Conservation (phyloP, 2,329 filamentous ascomycete genomes). For the Zalaria sp. region DNA sequence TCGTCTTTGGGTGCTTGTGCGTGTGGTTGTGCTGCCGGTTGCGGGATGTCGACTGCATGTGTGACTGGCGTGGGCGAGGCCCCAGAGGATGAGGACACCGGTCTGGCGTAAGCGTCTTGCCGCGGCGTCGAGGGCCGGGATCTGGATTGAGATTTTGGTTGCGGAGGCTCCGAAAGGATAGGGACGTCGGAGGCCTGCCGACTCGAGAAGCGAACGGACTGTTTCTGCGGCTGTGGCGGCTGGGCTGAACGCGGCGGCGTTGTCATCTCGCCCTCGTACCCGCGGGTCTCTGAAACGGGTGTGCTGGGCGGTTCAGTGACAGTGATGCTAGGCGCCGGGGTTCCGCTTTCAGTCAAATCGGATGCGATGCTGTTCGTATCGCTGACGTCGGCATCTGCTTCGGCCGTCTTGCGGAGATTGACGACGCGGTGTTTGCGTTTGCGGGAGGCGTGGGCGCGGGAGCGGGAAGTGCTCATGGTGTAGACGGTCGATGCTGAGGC, state of each 20-base stretch:
- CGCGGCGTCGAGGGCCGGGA: conserved; percentile 3
- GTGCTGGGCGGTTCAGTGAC: conserved; percentile 38
- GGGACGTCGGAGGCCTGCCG: conserved; percentile 5
- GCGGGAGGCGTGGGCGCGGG: conserved; percentile 47
- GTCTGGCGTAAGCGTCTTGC: background rate
- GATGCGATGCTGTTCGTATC: conserved; percentile 37
- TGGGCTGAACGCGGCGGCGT: conserved; percentile 34
- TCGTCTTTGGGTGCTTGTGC: conserved; percentile 16
- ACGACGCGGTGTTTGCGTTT: conserved; percentile 79
- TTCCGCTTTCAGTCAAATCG: conserved; percentile 19
- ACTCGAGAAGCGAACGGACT: conserved; percentile 16
- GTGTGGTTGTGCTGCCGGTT: conserved; percentile 18
- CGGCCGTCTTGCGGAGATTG: conserved; percentile 51
- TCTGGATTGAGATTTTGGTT: background rate
- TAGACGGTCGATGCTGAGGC: conserved; percentile 36
- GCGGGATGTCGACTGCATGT: no score
- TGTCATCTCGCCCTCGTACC: conserved; percentile 18
- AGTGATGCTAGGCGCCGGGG: conserved; percentile 37
- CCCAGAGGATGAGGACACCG: background rate
- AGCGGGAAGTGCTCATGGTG: conserved; percentile 45
- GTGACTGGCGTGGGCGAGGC: no score
- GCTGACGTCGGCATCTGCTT: conserved; percentile 28
- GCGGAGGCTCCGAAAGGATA: background rate
- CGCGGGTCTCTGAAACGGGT: conserved; percentile 5
- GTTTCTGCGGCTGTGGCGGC: no score